These are phyloP conservation scores for Colletotrichum caudatum DNA, from an alignment of 2,329 filamentous ascomycete species.

Conservation along the genomic window DNA sequence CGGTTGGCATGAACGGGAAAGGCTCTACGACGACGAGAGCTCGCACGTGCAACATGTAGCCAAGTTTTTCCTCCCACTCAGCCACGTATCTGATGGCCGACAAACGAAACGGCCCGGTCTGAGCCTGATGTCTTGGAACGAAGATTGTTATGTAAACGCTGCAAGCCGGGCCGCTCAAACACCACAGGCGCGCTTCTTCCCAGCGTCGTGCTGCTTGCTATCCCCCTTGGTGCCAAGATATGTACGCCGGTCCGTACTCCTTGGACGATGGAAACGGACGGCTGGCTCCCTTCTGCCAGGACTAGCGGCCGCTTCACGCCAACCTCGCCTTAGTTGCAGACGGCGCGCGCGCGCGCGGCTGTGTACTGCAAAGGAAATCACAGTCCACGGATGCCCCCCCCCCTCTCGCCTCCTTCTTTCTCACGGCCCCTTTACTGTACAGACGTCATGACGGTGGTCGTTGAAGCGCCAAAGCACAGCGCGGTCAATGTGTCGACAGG, in stretches of 20 bases:
- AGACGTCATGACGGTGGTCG: not conserved
- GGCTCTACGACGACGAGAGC: not conserved
- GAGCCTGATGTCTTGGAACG: not conserved
- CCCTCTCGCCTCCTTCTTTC: not conserved
- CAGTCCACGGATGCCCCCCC: too few species aligned
- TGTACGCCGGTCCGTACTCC: slow-evolving; percentile 11
- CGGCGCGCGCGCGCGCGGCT: slow-evolving; percentile 9
- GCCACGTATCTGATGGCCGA: slow-evolving; percentile 27
- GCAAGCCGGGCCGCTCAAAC: slow-evolving; percentile 21
- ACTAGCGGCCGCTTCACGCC: slow-evolving; percentile 1
- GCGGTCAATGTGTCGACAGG: slow-evolving; percentile 16
- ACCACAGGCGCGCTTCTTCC: not conserved
- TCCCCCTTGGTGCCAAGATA: slow-evolving; percentile 6
- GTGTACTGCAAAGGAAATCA: slow-evolving; percentile 17
- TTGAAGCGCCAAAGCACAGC: slow-evolving; percentile 5
- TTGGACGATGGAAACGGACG: not conserved
- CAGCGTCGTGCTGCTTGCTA: too few species aligned
- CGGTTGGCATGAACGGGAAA: not conserved
- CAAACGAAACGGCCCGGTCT: slow-evolving; percentile 23
- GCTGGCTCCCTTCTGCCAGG: too few species aligned
- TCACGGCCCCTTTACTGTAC: not conserved
- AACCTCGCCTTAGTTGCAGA: slow-evolving; percentile 1
- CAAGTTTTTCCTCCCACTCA: slow-evolving; percentile 5
- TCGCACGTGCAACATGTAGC: not conserved
- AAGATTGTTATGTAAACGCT: too few species aligned